Percentiles rank a stretch among this genome's conserved stretches.
phyloP scores from a whole-genome alignment of 2,329 filamentous ascomycete genomes.

The Xylaria arbuscula region DNA sequence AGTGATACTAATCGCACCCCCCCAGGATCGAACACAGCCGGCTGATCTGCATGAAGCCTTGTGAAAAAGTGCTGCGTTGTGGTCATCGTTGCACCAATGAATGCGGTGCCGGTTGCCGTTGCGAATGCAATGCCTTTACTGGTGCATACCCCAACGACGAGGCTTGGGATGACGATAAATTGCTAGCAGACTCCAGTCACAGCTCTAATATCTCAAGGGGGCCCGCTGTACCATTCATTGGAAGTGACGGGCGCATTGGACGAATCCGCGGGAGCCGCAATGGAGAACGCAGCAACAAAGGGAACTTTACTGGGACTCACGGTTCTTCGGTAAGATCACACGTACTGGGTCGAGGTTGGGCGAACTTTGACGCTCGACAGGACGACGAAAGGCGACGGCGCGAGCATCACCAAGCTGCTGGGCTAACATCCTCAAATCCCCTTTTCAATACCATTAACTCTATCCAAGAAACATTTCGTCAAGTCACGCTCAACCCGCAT shows the following conservation, averaged over 20 bases:
- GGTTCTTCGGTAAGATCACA: conserved; percentile 7
- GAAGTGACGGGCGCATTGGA: conserved; percentile 23
- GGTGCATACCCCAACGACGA: conserved; percentile 46
- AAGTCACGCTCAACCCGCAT: conserved; percentile 39
- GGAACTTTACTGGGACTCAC: conserved; percentile 11
- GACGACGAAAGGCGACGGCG: conserved; percentile 38
- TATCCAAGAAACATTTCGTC: conserved; percentile 41
- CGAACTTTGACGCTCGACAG: conserved; percentile 37
- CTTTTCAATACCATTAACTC: conserved; percentile 2
- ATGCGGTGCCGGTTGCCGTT: conserved; percentile 47
- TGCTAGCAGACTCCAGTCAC: background rate
- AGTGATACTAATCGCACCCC: conserved; percentile 19
- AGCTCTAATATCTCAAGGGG: conserved; percentile 9
- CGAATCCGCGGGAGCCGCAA: conserved; percentile 13
- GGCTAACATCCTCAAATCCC: background rate
- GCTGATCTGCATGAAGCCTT: conserved; percentile 46
- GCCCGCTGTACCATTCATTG: conserved; percentile 28
- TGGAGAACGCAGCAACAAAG: conserved; percentile 18
- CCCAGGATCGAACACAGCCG: conserved; percentile 44
- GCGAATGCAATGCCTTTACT: conserved; percentile 43
- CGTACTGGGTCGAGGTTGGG: conserved; percentile 26
- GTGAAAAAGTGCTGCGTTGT: conserved; percentile 44
- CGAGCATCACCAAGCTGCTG: conserved; percentile 2
- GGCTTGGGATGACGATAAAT: conserved; percentile 24
- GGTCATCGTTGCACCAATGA: conserved; percentile 43